These are phyloP conservation scores for Hemileccinum rubropunctum DNA, from an alignment of 768 basidiomycete species.

Conservation along the genomic window DNA sequence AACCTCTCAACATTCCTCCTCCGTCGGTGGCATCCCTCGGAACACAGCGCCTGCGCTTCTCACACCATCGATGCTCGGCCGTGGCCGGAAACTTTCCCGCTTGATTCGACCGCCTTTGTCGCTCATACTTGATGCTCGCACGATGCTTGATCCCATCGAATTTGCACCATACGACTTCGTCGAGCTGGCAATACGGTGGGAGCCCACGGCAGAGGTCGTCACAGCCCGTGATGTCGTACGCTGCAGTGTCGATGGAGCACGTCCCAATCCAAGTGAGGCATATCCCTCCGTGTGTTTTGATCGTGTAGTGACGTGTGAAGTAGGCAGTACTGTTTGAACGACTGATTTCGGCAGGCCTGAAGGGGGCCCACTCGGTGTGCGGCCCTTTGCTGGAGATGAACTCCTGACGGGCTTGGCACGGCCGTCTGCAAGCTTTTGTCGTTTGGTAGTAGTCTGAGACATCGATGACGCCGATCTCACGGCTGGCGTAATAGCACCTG, in stretches of 20 bases:
- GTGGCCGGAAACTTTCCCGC: slow-evolving; percentile 81
- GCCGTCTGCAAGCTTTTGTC: slow-evolving; percentile 53
- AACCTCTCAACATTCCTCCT: slow-evolving; percentile 20
- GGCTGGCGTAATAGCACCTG: slow-evolving; percentile 55
- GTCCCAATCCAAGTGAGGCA: slow-evolving; percentile 31
- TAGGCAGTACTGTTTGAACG: neutral
- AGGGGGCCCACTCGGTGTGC: slow-evolving; percentile 23
- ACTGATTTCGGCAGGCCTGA: slow-evolving; percentile 13
- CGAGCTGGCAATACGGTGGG: slow-evolving; percentile 8
- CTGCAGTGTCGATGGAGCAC: slow-evolving; percentile 34
- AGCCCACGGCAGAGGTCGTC: slow-evolving; percentile 7
- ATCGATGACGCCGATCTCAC: slow-evolving; percentile 45
- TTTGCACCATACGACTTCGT: slow-evolving; percentile 14
- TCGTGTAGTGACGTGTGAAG: slow-evolving; percentile 21
- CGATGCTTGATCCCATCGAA: slow-evolving; percentile 7
- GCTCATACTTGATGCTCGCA: slow-evolving; percentile 25
- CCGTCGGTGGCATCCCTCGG: slow-evolving; percentile 26
- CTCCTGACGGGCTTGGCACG: slow-evolving; percentile 17
- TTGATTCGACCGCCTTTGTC: slow-evolving; percentile 53
- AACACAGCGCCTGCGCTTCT: slow-evolving; percentile 9
- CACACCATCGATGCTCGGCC: slow-evolving; percentile 63
- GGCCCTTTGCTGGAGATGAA: slow-evolving; percentile 28
- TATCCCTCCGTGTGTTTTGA: slow-evolving; percentile 29
- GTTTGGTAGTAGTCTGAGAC: slow-evolving; percentile 55
- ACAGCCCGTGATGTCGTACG: slow-evolving; percentile 25